Percentiles rank a stretch among this genome's conserved stretches.
Conservation (phyloP, 1,284 basidiomycete species). For the Omphalotus olearius region DNA sequence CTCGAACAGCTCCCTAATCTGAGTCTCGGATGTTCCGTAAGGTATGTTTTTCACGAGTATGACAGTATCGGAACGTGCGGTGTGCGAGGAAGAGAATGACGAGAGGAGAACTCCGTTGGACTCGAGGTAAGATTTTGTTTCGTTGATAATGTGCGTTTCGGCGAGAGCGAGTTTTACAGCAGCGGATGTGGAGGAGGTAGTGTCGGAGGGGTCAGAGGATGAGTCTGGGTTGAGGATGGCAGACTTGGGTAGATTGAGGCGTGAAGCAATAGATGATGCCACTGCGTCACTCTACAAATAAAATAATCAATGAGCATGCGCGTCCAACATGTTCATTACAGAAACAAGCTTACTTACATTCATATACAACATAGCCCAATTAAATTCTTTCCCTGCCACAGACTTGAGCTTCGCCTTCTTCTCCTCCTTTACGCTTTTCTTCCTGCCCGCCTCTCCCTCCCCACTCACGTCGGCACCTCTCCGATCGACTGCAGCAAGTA, state of each 20-base stretch:
- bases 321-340: too few species aligned
- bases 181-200: conserved; percentile 23
- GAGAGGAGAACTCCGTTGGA: conserved; percentile 64
- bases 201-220: conserved; percentile 31
- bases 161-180: conserved; percentile 95
- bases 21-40: conserved; percentile 77
- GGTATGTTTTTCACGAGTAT: conserved; percentile 98
- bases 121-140: conserved; percentile 89
- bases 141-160: conserved; percentile 93
- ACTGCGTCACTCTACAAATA: conserved; percentile 79
- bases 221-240: conserved; percentile 81
- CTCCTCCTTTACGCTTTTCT: conserved; percentile 66
- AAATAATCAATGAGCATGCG: conserved; percentile 21
- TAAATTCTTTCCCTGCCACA: conserved; percentile 80
- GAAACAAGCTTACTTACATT: conserved; percentile 66
- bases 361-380: conserved; percentile 97
- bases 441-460: conserved; percentile 31
- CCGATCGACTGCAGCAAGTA: conserved; percentile 78
- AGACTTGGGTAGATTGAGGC: conserved; percentile 81
- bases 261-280: conserved; percentile 76
- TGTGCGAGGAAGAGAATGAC: conserved; percentile 34
- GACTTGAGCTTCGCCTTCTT: conserved; percentile 70
- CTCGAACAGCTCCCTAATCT: conserved; percentile 78
- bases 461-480: conserved; percentile 44
- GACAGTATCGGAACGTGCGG: conserved; percentile 71